Evolutionary conservation across 164 flowering plant genomes (phyloP).

Genomic region (Akebia trifoliata): DNA sequence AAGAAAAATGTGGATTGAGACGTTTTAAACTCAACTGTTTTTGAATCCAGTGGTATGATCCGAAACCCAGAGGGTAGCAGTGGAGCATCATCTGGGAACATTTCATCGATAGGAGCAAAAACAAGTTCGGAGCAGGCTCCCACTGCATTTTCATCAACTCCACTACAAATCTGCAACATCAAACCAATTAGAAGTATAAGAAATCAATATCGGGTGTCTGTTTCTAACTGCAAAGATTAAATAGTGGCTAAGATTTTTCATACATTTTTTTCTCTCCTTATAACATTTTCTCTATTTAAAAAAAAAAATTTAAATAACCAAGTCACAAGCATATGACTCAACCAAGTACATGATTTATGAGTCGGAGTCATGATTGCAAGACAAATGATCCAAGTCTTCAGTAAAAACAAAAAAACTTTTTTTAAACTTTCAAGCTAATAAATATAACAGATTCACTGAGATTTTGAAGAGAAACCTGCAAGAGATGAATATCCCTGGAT

Average conservation of each 20-base stretch:
- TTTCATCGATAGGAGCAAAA: constrained; percentile 93
- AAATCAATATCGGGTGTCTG: background rate
- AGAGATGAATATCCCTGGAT: constrained; percentile 79
- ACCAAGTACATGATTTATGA: no score
- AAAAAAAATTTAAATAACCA: background rate
- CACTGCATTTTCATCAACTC: constrained; percentile 79
- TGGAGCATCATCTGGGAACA: constrained; percentile 90
- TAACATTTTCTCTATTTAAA: background rate
- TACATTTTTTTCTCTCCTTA: background rate
- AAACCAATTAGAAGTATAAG: background rate
- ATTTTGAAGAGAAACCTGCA: constrained; percentile 53
- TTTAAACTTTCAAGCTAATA: background rate
- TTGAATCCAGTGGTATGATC: constrained; percentile 68
- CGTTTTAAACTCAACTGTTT: constrained; percentile 55
- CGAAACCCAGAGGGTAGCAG: constrained; percentile 90
- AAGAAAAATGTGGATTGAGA: background rate
- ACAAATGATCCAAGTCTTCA: no score
- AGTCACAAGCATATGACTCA: background rate
- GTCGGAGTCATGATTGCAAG: no score
- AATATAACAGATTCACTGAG: background rate
- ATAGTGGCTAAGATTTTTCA: background rate
- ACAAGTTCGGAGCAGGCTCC: constrained; percentile 91
- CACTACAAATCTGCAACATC: constrained; percentile 65
- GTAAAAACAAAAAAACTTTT: no score
- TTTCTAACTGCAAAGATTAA: background rate